These are phyloP conservation scores for Solanum pinnatisectum DNA, from an alignment of 257 asterid genomes.

Conservation along the genomic window DNA sequence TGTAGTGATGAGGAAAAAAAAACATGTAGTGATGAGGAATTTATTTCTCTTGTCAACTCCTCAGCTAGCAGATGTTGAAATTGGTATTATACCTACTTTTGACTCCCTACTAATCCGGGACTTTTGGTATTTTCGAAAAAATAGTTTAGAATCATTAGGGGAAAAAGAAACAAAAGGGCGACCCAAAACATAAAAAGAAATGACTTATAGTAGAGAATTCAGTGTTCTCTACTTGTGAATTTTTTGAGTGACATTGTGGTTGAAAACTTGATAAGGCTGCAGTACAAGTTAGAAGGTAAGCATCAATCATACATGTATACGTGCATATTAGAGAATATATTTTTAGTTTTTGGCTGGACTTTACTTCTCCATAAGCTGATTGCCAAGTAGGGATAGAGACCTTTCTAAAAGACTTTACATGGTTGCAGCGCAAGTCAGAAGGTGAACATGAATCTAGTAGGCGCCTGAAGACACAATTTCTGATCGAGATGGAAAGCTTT, in stretches of 20 bases:
- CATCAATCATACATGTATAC: not conserved
- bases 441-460: slow-evolving; percentile 99
- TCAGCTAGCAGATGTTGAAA: not conserved
- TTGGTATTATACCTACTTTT: not conserved
- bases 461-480: slow-evolving; percentile 94
- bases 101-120: not conserved
- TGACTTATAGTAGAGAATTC: not conserved
- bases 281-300: not conserved
- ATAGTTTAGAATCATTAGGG: not conserved
- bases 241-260: not conserved
- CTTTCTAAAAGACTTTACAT: slow-evolving; percentile 9
- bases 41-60: not conserved
- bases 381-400: not conserved
- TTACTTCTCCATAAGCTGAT: not conserved
- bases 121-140: not conserved
- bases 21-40: not conserved
- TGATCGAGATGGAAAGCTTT: slow-evolving; percentile 99
- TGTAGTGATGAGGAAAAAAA: not conserved
- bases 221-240: not conserved
- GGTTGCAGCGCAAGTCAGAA: slow-evolving; percentile 93
- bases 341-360: not conserved
- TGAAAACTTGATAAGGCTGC: not conserved
- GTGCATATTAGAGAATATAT: not conserved
- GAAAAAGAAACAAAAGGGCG: not conserved
- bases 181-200: not conserved